Evolutionary conservation across 2,329 filamentous ascomycete genomes (phyloP), one percentile per base, ranked within the genome.

Genomic region (Endoconidiophora polonica): DNA sequence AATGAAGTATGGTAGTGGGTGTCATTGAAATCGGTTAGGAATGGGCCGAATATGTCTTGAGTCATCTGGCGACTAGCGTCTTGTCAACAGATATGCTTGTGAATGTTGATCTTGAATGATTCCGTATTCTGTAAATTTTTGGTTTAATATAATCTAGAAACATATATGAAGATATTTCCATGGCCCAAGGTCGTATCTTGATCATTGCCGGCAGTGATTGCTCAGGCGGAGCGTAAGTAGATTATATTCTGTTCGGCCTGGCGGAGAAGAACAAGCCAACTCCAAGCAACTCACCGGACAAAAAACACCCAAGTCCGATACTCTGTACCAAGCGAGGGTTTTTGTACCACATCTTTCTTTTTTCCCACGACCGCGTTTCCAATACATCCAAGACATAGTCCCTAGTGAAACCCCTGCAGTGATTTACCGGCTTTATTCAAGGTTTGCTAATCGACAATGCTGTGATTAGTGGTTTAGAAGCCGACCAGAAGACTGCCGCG

Each of bases 401-500:
- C 20, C 29, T 36, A 33, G 56, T 40, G 46, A 16, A 38, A 36
- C 20, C 16, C 16, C 26, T 10, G 7, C 29, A 20, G 16, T 29
- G 39, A 45, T 20, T 26, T 24, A 16, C 23, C 24, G 10, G 29
- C 16, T 3, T 18, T 33, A 33, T 33, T 10, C 5, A 9, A 14
- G 5, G 29, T 33, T 12, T 46, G 40, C 38, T 40, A 43, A 36
- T 22, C 33, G 9, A 37, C 14, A 41, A 24, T 33, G 22, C 14
- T 5, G 23, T 22, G 26, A 6, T 36, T 59, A 94, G 88, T 50
- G 91, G 90, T 47, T 77, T 98, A 33, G 90, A 98, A 65, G 91
- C 90, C 38, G 90, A 96, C 62, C 88, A 96, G 61, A 94, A 94
- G 63, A 87, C 94, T 54, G 82, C 94, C 54, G 83, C 87, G 42